phyloP scores from a whole-genome alignment of 1,139 yeast genomes.

The Eremothecium cymbalariae region DNA sequence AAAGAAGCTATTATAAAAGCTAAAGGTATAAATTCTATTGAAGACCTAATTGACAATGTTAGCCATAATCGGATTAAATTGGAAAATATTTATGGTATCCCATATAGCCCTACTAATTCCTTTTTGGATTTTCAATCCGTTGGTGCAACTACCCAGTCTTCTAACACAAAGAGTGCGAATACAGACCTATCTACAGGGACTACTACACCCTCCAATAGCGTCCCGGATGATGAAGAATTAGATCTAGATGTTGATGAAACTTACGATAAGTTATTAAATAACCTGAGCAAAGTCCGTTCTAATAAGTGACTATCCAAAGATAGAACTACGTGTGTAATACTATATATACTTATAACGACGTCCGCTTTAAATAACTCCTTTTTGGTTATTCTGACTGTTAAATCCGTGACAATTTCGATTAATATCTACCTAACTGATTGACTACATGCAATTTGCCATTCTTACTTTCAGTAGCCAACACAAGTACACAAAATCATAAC shows the following conservation, averaged over 20 bases:
- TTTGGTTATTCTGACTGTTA: too few species aligned
- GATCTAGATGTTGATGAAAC: conserved; percentile 47
- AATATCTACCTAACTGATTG: too few species aligned
- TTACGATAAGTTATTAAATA: conserved; percentile 60
- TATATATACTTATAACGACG: too few species aligned
- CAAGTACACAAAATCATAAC: too few species aligned
- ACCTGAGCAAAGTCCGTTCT: conserved; percentile 51
- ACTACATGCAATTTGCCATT: too few species aligned
- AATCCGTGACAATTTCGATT: too few species aligned
- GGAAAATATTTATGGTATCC: conserved; percentile 43
- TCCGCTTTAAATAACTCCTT: too few species aligned
- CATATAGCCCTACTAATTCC: conserved; percentile 4
- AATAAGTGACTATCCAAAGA: too few species aligned
- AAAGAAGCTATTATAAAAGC: conserved; percentile 72
- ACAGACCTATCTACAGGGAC: conserved; percentile 2
- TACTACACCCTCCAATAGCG: conserved; percentile 12
- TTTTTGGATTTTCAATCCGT: conserved; percentile 4
- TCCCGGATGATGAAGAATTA: conserved; percentile 30
- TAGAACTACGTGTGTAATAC: too few species aligned
- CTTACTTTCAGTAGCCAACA: too few species aligned
- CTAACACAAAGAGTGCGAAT: neutral
- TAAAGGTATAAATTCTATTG: conserved; percentile 66
- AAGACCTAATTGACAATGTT: conserved; percentile 61
- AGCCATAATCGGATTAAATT: conserved; percentile 45
- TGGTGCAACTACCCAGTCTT: conserved; percentile 6